Evolutionary conservation across 495 filamentous ascomycete genomes (phyloP).

Genomic region (Penicillium atrosanguineum): DNA sequence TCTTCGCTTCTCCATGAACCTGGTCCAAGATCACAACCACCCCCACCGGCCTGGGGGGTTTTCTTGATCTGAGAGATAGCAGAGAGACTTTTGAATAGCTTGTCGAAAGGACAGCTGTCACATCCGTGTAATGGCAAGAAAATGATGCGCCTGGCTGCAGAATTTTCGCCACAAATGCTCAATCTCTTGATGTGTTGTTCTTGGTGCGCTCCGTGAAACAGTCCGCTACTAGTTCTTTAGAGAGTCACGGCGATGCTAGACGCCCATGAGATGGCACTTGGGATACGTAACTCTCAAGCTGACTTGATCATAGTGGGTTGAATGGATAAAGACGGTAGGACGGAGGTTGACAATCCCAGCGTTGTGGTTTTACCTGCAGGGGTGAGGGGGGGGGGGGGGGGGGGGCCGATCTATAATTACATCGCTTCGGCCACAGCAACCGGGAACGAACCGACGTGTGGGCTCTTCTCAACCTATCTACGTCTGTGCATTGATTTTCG

Average conservation of each 20-base stretch:
- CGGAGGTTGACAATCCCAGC: conserved; percentile 28
- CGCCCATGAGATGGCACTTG: not conserved
- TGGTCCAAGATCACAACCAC: conserved; percentile 1
- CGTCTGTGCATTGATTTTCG: conserved; percentile 15
- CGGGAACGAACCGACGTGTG: conserved; percentile 5
- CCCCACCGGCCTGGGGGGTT: conserved; percentile 2
- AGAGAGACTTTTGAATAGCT: not conserved
- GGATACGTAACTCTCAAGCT: not conserved
- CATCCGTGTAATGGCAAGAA: not conserved
- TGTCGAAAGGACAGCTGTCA: not conserved
- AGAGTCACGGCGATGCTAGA: not conserved
- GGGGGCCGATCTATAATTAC: conserved; percentile 37
- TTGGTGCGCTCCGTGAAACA: not conserved
- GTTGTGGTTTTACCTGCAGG: conserved; percentile 43
- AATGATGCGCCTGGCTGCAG: not conserved
- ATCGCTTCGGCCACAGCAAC: conserved; percentile 13
- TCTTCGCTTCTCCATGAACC: conserved; percentile 23
- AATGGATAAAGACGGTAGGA: conserved; percentile 5
- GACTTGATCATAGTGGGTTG: conserved; percentile 4
- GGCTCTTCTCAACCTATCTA: conserved; percentile 16
- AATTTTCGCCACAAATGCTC: not conserved
- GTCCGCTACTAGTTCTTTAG: not conserved
- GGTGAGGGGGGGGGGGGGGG: conserved; percentile 26
- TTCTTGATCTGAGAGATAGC: not conserved
- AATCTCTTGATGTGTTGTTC: not conserved